A percentile compares a stretch with the other conserved stretches of the same genome.
Evolutionary conservation across 306 rosid species (phyloP).

Genomic region (Vicia faba): DNA sequence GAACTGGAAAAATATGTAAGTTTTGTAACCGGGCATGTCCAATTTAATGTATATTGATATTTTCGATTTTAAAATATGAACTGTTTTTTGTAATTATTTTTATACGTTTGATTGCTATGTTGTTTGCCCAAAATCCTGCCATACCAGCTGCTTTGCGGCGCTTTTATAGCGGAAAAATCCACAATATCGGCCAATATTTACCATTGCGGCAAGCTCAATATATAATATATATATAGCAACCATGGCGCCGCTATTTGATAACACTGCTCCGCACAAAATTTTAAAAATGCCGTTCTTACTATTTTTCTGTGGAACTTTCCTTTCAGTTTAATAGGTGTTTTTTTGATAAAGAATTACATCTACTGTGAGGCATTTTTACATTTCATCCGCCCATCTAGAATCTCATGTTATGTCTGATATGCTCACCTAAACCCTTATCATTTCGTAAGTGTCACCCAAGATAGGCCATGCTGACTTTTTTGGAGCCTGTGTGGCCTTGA

Average conservation of each 20-base stretch:
- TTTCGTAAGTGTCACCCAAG: slow-evolving; percentile 24
- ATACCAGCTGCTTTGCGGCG: too few species aligned
- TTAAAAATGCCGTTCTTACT: slow-evolving; percentile 2
- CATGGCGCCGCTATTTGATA: too few species aligned
- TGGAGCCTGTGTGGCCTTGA: slow-evolving; percentile 18
- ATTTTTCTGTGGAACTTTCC: slow-evolving; percentile 9
- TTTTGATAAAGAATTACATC: slow-evolving; percentile 2
- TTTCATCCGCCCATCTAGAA: slow-evolving; percentile 22
- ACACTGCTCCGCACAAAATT: background rate
- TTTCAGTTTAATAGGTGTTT: slow-evolving; percentile 1
- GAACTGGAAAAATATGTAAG: slow-evolving; percentile 76
- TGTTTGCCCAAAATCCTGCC: too few species aligned
- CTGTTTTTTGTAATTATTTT: background rate
- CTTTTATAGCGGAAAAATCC: too few species aligned
- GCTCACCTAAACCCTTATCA: slow-evolving; percentile 16
- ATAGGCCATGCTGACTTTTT: slow-evolving; percentile 25
- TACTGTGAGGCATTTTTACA: slow-evolving; percentile 14
- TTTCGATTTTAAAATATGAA: background rate
- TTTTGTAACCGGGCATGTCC: slow-evolving; percentile 26
- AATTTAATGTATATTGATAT: slow-evolving; percentile 5
- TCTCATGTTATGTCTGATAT: slow-evolving; percentile 18
- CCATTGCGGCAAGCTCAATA: too few species aligned
- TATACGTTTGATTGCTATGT: background rate
- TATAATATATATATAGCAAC: too few species aligned
- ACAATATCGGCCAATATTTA: too few species aligned